phyloP scores from a whole-genome alignment of 2,329 filamentous ascomycete genomes.

The Ophiocordyceps camponoti-saundersi region DNA sequence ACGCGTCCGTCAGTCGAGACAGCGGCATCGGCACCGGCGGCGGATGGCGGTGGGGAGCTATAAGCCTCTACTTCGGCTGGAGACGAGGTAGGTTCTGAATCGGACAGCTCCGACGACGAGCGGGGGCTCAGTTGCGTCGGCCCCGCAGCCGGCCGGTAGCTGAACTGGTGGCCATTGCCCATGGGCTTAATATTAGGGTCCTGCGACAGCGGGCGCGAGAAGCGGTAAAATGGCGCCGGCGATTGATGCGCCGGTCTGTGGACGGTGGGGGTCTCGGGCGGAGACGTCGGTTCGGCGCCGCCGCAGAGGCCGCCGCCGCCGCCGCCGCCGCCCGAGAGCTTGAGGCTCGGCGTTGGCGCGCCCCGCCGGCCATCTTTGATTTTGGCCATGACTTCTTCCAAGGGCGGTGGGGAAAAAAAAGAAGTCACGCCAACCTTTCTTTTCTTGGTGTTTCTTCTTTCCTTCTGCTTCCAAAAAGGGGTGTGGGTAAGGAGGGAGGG shows the following conservation, averaged over 20 bases:
- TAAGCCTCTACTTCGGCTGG: not conserved
- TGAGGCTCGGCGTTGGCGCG: constrained; percentile 24
- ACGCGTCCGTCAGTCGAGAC: not conserved
- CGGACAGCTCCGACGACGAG: constrained; percentile 12
- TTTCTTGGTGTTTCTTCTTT: not conserved
- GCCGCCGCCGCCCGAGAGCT: constrained; percentile 9
- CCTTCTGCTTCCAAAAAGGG: not conserved
- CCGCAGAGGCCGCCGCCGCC: constrained; percentile 5
- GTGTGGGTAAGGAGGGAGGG: not conserved
- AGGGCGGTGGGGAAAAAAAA: not conserved
- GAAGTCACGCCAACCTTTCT: not conserved
- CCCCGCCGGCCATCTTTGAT: constrained; percentile 7
- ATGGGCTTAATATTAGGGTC: constrained; percentile 25
- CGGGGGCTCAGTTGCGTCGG: constrained; percentile 19
- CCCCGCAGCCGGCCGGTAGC: constrained; percentile 17
- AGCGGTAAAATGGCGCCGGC: constrained; percentile 15
- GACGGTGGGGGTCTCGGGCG: constrained; percentile 27
- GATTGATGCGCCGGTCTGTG: constrained; percentile 7
- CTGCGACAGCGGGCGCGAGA: constrained; percentile 12
- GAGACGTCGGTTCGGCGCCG: constrained; percentile 24
- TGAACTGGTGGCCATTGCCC: constrained; percentile 24
- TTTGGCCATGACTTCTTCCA: constrained; percentile 2
- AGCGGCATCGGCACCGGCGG: not conserved
- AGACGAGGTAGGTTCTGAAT: constrained; percentile 7
- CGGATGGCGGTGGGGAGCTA: not conserved